Evolutionary conservation across 352 stramenopile species (phyloP).

Genomic region (Pythium dissotocum): DNA sequence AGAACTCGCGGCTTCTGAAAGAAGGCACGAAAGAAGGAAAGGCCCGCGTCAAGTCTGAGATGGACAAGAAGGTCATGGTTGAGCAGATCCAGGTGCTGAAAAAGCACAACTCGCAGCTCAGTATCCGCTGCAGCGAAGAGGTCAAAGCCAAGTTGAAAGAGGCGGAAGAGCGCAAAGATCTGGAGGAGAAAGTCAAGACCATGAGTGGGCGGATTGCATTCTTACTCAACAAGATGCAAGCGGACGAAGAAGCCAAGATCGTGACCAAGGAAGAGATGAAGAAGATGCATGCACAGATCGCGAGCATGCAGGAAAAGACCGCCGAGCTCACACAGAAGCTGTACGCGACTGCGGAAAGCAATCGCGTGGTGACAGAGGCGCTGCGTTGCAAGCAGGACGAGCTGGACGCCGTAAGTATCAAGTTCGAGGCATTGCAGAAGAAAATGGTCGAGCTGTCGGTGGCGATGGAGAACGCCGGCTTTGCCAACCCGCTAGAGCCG

Average conservation of each 20-base stretch:
- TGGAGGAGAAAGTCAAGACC: conserved; percentile 94
- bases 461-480: conserved; percentile 57
- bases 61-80: conserved; percentile 93
- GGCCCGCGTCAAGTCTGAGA: conserved; percentile 91
- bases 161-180: conserved; percentile 89
- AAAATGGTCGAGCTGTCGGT: conserved; percentile 65
- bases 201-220: conserved; percentile 93
- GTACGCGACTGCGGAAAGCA: conserved; percentile 89
- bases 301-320: conserved; percentile 85
- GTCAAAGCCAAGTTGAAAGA: conserved; percentile 93
- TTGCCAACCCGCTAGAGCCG: conserved; percentile 36
- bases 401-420: conserved; percentile 82
- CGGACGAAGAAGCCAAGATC: conserved; percentile 94
- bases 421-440: conserved; percentile 74
- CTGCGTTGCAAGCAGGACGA: conserved; percentile 89
- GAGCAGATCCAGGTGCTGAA: conserved; percentile 95
- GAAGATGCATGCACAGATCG: conserved; percentile 92
- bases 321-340: conserved; percentile 91
- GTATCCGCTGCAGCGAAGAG: conserved; percentile 90
- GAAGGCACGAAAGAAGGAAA: conserved; percentile 93
- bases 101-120: conserved; percentile 94
- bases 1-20: conserved; percentile 92
- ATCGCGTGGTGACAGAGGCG: conserved; percentile 92
- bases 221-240: conserved; percentile 96
- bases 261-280: conserved; percentile 93